Evolutionary conservation across 345 rosid genomes (phyloP).

Genomic region (Aurinia saxatilis): DNA sequence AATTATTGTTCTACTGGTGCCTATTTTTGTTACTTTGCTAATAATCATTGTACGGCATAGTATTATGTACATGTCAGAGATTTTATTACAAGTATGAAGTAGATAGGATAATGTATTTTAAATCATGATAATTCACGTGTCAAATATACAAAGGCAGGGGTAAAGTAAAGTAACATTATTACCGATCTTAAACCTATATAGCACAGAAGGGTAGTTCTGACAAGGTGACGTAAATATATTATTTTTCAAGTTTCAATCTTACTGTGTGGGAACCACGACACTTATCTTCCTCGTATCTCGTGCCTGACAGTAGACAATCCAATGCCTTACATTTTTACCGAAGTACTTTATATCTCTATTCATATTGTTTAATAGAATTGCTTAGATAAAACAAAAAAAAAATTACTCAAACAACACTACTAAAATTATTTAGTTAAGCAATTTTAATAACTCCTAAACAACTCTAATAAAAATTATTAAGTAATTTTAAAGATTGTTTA

Average conservation of each 20-base stretch:
- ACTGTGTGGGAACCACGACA: not conserved
- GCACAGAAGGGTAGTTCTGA: constrained; percentile 5
- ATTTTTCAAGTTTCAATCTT: not conserved
- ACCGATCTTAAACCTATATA: not conserved
- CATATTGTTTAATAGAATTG: too few species aligned
- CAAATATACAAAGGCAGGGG: not conserved
- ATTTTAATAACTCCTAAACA: too few species aligned
- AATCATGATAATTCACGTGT: not conserved
- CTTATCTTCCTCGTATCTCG: constrained; percentile 9
- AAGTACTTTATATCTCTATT: too few species aligned
- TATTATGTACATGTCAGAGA: too few species aligned
- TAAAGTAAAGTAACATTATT: not conserved
- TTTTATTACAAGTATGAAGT: too few species aligned
- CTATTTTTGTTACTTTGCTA: not conserved
- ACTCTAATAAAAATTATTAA: too few species aligned
- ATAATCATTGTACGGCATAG: not conserved
- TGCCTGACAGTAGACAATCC: constrained; percentile 6
- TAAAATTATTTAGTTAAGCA: too few species aligned
- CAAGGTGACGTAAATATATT: constrained; percentile 5
- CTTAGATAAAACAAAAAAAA: too few species aligned
- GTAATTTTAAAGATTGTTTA: too few species aligned
- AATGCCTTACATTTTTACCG: not conserved
- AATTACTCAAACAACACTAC: too few species aligned
- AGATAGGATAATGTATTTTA: not conserved
- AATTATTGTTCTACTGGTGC: too few species aligned